Conservation (phyloP, 306 rosid genomes). For the Citrullus mucosospermus region DNA sequence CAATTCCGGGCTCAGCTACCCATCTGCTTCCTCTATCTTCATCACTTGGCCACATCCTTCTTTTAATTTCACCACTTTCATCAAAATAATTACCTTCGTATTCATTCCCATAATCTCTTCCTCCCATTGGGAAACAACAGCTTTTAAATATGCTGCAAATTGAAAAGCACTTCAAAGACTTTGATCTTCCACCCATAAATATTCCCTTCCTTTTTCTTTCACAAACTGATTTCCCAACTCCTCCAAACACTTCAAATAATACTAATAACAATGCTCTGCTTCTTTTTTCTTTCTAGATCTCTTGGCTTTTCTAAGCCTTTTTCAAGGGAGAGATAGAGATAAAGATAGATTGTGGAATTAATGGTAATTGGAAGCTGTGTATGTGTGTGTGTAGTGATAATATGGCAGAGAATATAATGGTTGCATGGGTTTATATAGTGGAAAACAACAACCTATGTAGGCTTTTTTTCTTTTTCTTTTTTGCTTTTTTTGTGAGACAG, state of each 20-base stretch:
- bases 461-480: no score
- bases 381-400: not conserved
- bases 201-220: no score
- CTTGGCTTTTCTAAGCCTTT: not conserved
- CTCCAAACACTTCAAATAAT: no score
- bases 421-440: not conserved
- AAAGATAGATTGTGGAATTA: not conserved
- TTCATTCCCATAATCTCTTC: not conserved
- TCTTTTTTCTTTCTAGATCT: not conserved
- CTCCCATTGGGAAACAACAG: constrained; percentile 55
- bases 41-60: constrained; percentile 63
- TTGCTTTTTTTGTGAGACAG: not conserved
- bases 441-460: not conserved
- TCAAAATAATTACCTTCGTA: constrained; percentile 27
- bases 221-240: no score
- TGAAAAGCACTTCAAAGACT: constrained; percentile 36
- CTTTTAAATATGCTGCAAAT: constrained; percentile 47
- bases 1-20: constrained; percentile 92
- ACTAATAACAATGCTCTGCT: no score
- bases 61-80: constrained; percentile 29
- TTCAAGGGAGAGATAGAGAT: not conserved
- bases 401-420: not conserved
- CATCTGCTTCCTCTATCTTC: constrained; percentile 51
- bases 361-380: not conserved
- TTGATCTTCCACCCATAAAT: constrained; percentile 20